Evolutionary conservation across 306 rosid genomes (phyloP).

Genomic region (Ochetophila trinervis): DNA sequence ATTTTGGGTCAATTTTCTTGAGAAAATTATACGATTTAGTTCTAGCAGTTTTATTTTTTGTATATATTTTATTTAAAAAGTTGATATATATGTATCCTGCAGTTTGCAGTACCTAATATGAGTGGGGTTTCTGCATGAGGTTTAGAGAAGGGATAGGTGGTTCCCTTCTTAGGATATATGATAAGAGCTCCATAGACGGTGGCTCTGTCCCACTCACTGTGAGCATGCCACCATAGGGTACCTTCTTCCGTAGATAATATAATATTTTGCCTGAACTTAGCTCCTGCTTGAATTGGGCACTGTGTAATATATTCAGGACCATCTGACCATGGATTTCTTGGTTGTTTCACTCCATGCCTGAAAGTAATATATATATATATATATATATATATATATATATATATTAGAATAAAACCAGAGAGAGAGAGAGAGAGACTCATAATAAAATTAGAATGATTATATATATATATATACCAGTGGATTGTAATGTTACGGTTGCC

Average conservation of each 20-base stretch:
- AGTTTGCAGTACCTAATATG: conserved; percentile 34
- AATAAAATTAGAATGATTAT: no score
- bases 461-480: conserved; percentile 37
- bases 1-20: no score
- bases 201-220: conserved; percentile 58
- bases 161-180: conserved; percentile 32
- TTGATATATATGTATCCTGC: no score
- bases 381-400: background rate
- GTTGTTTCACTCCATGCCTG: conserved; percentile 52
- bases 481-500: conserved; percentile 44
- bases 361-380: background rate
- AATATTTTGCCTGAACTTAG: conserved; percentile 33
- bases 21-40: no score
- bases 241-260: conserved; percentile 45
- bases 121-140: conserved; percentile 43
- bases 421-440: no score
- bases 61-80: no score
- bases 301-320: conserved; percentile 49
- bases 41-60: no score
- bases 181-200: conserved; percentile 54
- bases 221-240: conserved; percentile 76
- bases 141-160: conserved; percentile 35
- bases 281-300: conserved; percentile 47
- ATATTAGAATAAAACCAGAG: no score
- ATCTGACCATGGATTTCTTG: conserved; percentile 48